A percentile compares a stretch with the other conserved stretches of the same genome.
Conservation (phyloP, 2,329 filamentous ascomycete genomes). For the Calycina herbarum region DNA sequence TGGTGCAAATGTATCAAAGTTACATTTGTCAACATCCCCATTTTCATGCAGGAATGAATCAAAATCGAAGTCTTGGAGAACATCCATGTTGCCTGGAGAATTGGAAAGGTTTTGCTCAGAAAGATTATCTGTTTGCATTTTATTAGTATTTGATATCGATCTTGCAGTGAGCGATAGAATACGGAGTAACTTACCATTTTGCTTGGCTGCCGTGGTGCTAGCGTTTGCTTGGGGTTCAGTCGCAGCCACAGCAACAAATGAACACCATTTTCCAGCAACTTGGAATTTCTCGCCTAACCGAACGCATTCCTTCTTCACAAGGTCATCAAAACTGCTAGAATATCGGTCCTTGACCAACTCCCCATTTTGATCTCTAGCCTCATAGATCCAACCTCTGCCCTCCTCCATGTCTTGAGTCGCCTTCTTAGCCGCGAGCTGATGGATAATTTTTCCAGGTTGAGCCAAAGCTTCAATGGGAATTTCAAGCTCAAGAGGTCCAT, state of each 20-base stretch:
- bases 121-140: not conserved
- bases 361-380: slow-evolving; percentile 49
- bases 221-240: slow-evolving; percentile 28
- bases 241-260: slow-evolving; percentile 67
- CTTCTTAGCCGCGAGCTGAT: slow-evolving; percentile 70
- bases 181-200: not conserved
- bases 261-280: slow-evolving; percentile 69
- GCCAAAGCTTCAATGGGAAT: slow-evolving; percentile 59
- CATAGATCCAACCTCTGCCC: slow-evolving; percentile 63
- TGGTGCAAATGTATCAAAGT: not conserved
- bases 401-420: slow-evolving; percentile 69
- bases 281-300: slow-evolving; percentile 65
- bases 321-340: slow-evolving; percentile 53
- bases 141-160: not conserved
- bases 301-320: slow-evolving; percentile 67
- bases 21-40: not conserved
- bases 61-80: slow-evolving; percentile 9
- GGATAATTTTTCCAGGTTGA: slow-evolving; percentile 55
- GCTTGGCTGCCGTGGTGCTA: not conserved
- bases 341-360: slow-evolving; percentile 48
- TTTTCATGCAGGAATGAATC: slow-evolving; percentile 3
- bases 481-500: slow-evolving; percentile 61
- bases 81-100: not conserved
- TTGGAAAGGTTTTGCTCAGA: no score
- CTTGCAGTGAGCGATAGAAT: not conserved